Conservation (phyloP, 306 rosid genomes). For the Sicyos baderoa region DNA sequence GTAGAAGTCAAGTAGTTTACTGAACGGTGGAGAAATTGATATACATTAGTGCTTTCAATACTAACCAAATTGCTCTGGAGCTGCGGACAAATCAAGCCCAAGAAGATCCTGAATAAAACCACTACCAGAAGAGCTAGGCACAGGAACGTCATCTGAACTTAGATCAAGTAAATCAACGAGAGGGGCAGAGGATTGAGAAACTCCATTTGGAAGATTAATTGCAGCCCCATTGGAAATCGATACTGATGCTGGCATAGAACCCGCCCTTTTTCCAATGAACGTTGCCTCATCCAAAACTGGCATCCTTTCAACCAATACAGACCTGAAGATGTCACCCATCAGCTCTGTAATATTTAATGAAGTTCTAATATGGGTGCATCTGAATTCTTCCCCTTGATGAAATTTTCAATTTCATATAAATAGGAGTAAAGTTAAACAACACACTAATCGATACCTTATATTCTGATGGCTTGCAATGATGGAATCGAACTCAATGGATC, state of each 20-base stretch:
- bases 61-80: constrained; percentile 65
- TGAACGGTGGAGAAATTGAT: background rate
- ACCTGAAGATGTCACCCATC: constrained; percentile 40
- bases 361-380: background rate
- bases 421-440: background rate
- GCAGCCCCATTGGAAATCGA: constrained; percentile 49
- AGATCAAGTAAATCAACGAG: constrained; percentile 82
- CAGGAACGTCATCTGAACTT: constrained; percentile 66
- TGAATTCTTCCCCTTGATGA: background rate
- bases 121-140: constrained; percentile 66
- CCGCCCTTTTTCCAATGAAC: constrained; percentile 64
- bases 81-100: constrained; percentile 57
- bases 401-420: constrained; percentile 2
- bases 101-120: constrained; percentile 93
- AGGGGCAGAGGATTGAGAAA: constrained; percentile 52
- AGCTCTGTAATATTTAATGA: constrained; percentile 20
- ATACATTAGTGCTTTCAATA: constrained; percentile 18
- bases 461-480: constrained; percentile 65
- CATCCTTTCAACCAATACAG: constrained; percentile 85
- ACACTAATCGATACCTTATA: constrained; percentile 49
- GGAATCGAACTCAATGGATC: constrained; percentile 82
- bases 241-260: constrained; percentile 46
- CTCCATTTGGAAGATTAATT: constrained; percentile 72
- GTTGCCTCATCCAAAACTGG: constrained; percentile 89
- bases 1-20: background rate